Evolutionary conservation across 331 rosid species (phyloP).

Genomic region (Stylosanthes scabra): DNA sequence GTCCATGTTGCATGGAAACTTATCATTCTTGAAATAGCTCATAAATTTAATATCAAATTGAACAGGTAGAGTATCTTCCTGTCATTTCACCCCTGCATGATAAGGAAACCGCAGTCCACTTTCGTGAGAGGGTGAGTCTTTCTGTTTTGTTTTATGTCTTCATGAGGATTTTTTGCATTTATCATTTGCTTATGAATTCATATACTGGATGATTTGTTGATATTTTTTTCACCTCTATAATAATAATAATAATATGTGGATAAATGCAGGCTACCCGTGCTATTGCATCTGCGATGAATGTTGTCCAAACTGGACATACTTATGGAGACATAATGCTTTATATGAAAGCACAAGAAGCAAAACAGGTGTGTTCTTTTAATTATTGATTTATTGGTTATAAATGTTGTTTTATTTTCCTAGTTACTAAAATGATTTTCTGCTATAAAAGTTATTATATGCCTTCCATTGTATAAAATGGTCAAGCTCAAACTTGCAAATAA

Average conservation of each 20-base stretch:
- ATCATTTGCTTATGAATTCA: conserved; percentile 12
- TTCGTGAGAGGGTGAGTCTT: conserved; percentile 74
- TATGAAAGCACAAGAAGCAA: conserved; percentile 67
- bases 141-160: conserved; percentile 19
- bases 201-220: not conserved
- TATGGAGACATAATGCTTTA: conserved; percentile 89
- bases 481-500: not conserved
- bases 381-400: conserved; percentile 28
- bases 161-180: conserved; percentile 17
- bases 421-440: conserved; percentile 30
- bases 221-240: conserved; percentile 28
- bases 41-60: conserved; percentile 31
- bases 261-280: conserved; percentile 77
- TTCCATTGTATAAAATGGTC: conserved; percentile 13
- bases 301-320: conserved; percentile 83
- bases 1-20: conserved; percentile 7
- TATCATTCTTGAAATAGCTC: conserved; percentile 29
- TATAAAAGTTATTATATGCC: conserved; percentile 19
- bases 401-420: not conserved
- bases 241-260: conserved; percentile 17
- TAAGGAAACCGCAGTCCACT: conserved; percentile 70
- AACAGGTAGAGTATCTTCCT: conserved; percentile 91
- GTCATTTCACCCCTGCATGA: conserved; percentile 61
- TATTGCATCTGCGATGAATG: conserved; percentile 79
- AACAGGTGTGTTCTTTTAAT: conserved; percentile 61